Base-by-base conservation (phyloP, 345 rosid species). In the Lepidium didymum region DNA sequence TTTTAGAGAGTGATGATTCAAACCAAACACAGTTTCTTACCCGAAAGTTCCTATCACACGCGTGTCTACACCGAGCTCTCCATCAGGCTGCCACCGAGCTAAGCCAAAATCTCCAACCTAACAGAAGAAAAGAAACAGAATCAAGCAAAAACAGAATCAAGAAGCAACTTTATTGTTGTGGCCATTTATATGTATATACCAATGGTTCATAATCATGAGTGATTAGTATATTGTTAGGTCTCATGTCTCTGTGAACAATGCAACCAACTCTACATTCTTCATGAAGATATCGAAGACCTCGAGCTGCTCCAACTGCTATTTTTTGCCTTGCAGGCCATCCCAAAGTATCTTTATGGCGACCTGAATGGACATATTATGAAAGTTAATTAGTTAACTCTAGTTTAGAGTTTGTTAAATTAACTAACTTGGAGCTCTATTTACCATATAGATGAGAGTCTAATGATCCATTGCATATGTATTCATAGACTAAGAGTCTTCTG, bases 251-350 rank as follows among this genome's bases (percentile, higher is more conserved):
- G 31, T 87, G 93, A 21, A 82, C 79, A 61, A 87, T 85, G 75
- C 90, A 85, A 1, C 93, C 93, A 1, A 83, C 90, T 79, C 90
- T 67, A 51, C 90, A 87, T 69, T 85, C 93, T 75, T 87, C 90
- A 46, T 87, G 93, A 36, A 87, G 88, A 66, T 85, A 87, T 52
- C 87, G 54, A 72, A 87, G 77, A 34, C 93, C 93, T 75, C 88
- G 56, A 10, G 90, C 93, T 16, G 90, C 88, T 41, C 93, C 93
- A 34, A 78, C 69, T 8, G 90, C 90, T 33, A 85, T 81, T 64
- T 79, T 82, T 77, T 78, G 81, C 77, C 87, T 66, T 29, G 88
- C 86, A 71, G 33, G 50, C 77, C 88, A 87, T 60, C 11, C 80
- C 74, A 68, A 69, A 70, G 5, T 64, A 10, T 57, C 53, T 8